A percentile compares a stretch with the other conserved stretches of the same genome.
phyloP scores from a whole-genome alignment of 257 asterid species.

The Catharanthus roseus region DNA sequence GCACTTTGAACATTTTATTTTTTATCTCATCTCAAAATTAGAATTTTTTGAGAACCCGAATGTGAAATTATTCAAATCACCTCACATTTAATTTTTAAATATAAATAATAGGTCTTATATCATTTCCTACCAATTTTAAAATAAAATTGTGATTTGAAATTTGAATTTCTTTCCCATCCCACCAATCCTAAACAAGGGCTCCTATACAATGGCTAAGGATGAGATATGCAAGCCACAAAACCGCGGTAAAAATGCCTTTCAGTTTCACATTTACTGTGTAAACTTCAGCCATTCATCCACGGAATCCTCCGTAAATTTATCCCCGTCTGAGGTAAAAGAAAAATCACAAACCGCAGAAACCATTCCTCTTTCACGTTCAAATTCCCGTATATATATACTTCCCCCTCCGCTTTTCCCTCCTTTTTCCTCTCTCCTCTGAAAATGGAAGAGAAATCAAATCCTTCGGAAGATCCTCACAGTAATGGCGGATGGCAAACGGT shows the following conservation, averaged over 20 bases:
- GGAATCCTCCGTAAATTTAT: background rate
- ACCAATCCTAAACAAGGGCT: too few relatives aligned
- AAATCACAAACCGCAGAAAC: background rate
- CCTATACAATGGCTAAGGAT: too few relatives aligned
- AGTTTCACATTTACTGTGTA: background rate
- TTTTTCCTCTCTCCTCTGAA: background rate
- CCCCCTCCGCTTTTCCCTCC: background rate
- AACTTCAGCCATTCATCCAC: background rate
- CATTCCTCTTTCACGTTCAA: background rate
- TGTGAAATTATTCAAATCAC: too few relatives aligned
- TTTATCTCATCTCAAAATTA: too few relatives aligned
- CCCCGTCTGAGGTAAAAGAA: background rate
- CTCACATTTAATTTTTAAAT: too few relatives aligned
- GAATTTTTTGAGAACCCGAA: too few relatives aligned
- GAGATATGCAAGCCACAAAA: background rate
- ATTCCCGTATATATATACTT: conserved; percentile 1
- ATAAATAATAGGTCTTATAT: too few relatives aligned
- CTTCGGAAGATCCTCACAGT: conserved; percentile 4
- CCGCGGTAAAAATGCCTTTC: background rate
- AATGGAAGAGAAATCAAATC: conserved; percentile 25
- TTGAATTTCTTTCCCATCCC: too few relatives aligned
- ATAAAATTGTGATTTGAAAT: too few relatives aligned
- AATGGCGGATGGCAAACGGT: conserved; percentile 36
- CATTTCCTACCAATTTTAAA: too few relatives aligned
- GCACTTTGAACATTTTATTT: too few relatives aligned